A percentile compares a stretch with the other conserved stretches of the same genome.
Evolutionary conservation across 202 grass and related monocot genomes (phyloP).

Genomic region (Cymbopogon flexuosus): DNA sequence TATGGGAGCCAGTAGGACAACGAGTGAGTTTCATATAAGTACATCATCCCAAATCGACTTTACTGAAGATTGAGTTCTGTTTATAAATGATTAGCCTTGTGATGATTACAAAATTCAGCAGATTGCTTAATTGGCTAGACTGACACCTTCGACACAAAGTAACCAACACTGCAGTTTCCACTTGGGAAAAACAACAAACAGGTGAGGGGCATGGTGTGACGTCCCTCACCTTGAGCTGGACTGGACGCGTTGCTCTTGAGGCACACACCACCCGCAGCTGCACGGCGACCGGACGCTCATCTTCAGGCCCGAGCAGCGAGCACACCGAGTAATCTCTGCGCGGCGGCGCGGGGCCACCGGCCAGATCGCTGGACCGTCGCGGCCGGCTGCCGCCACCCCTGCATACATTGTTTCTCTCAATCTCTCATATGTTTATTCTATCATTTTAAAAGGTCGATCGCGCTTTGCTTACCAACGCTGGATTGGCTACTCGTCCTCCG

Average conservation of each 20-base stretch:
- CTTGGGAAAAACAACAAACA: not conserved
- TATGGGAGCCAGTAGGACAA: not conserved
- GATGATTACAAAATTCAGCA: not conserved
- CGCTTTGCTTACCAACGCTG: no score
- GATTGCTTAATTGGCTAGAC: not conserved
- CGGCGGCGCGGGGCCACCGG: not conserved
- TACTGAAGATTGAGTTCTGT: not conserved
- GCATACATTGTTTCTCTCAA: no score
- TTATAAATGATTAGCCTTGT: not conserved
- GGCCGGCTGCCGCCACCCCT: not conserved
- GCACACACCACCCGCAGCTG: not conserved
- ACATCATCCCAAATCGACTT: not conserved
- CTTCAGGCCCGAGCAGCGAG: not conserved
- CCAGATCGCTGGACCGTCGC: conserved; percentile 29
- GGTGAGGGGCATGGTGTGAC: not conserved
- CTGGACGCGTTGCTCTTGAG: not conserved
- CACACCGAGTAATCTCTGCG: not conserved
- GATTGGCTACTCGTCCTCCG: no score
- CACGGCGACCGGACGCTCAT: not conserved
- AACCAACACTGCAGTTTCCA: not conserved
- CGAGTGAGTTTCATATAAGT: no score
- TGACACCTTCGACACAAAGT: not conserved
- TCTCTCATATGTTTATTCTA: no score
- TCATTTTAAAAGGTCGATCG: no score
- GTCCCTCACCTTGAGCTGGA: not conserved